Base-by-base conservation (phyloP, 345 rosid species). In the Gossypium raimondii region DNA sequence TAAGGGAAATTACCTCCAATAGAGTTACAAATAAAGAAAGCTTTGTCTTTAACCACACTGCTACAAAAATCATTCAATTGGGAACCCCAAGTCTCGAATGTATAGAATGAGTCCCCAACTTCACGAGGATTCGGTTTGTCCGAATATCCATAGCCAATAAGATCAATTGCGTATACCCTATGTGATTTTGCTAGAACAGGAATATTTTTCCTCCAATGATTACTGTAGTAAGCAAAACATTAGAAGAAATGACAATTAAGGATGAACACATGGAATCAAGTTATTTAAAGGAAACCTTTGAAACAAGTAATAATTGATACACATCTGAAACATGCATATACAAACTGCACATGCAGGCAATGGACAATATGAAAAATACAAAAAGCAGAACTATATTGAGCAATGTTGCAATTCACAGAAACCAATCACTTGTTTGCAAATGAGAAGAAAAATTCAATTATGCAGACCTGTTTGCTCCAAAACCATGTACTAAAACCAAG, bases 391-490 rank as follows among this genome's bases (percentile, higher is more conserved):
- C 41, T 34, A 34, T 34, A 34, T 34, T 34, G 7, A 34, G 41
- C 1, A 34, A 34, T 34, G 41, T 5, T 5, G 41, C 41, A 4
- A 34, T 34, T 34, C 41, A 72, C 1, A 27, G 24, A 62, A 73
- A 0, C 9, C 25, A 50, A 78, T 75, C 75, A 80, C 78, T 72
- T 86, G 84, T 62, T 83, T 83, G 85, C 75, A 81, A 87, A 85
- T 70, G 86, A 85, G 83, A 85, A 87, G 83, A 85, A 78, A 85
- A 82, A 4, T 81, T 78, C 81, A 87, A 80, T 77, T 82, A 80
- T 81, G 85, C 81, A 57, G 85, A 90, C 98, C 97, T 94, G 97
- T 92, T 92, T 79, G 98, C 95, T 85, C 98, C 97, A 77, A 92
- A 94, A 60, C 97, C 97, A 82, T 92, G 97, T 75, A 92, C 81